phyloP scores from a whole-genome alignment of 1,284 basidiomycete species.

The Filobasidium uniguttulatum region DNA sequence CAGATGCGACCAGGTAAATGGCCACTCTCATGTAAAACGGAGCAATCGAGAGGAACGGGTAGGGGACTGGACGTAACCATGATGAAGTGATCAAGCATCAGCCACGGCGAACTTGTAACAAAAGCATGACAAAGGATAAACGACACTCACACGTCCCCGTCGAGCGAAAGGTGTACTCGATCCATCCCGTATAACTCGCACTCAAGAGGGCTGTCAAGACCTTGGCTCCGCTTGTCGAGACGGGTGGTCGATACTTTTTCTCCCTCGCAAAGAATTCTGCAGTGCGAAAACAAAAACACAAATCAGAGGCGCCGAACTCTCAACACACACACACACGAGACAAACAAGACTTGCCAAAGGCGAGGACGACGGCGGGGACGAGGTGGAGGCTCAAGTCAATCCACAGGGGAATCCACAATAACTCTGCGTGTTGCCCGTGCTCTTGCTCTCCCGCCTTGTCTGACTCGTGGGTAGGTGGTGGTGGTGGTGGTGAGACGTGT shows the following conservation, averaged over 20 bases:
- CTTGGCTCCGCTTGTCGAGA: slow-evolving; percentile 42
- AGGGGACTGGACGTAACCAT: slow-evolving; percentile 53
- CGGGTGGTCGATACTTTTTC: slow-evolving; percentile 43
- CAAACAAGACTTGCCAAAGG: slow-evolving; percentile 39
- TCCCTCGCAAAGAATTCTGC: slow-evolving; percentile 63
- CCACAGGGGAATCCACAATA: slow-evolving; percentile 46
- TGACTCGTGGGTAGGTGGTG: slow-evolving; percentile 23
- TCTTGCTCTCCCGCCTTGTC: slow-evolving; percentile 33
- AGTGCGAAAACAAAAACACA: too few species aligned
- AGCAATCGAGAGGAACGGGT: slow-evolving; percentile 61
- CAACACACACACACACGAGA: too few species aligned
- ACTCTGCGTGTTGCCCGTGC: slow-evolving; percentile 32
- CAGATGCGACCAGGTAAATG: slow-evolving; percentile 48
- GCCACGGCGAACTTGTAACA: neutral
- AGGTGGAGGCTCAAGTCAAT: slow-evolving; percentile 53
- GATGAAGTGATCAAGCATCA: neutral
- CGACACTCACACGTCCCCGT: slow-evolving; percentile 50
- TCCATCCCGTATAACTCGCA: slow-evolving; percentile 49
- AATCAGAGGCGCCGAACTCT: neutral
- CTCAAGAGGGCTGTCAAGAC: slow-evolving; percentile 40
- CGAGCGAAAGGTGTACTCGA: slow-evolving; percentile 51
- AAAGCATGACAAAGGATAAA: neutral
- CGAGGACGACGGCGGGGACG: slow-evolving; percentile 46
- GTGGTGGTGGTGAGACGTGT: slow-evolving; percentile 24
- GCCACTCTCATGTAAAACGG: slow-evolving; percentile 44